A percentile compares a stretch with the other conserved stretches of the same genome.
Evolutionary conservation across 306 rosid species (phyloP).

Genomic region (Cucurbita argyrosperma): DNA sequence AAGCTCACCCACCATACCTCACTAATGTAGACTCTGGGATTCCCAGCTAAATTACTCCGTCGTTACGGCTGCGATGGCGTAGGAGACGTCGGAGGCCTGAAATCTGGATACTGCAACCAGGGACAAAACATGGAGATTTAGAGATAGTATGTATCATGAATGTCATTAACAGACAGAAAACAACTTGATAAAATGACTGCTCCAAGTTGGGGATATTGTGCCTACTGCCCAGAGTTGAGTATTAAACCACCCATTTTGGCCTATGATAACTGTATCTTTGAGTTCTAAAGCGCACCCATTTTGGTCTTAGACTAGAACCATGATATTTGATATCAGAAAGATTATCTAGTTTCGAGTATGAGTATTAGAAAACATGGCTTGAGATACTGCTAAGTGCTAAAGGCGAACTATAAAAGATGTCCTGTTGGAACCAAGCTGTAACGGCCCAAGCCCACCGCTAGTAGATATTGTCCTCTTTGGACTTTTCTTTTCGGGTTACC

Average conservation of each 20-base stretch:
- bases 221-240: too few species aligned
- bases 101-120: conserved; percentile 83
- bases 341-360: not conserved
- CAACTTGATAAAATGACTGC: not conserved
- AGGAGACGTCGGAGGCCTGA: conserved; percentile 94
- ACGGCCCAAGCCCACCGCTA: too few species aligned
- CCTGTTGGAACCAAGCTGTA: not conserved
- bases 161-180: not conserved
- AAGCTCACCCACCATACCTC: not conserved
- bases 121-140: not conserved
- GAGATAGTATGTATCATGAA: not conserved
- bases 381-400: not conserved
- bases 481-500: too few species aligned
- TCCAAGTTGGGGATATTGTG: too few species aligned
- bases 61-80: conserved; percentile 70
- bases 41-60: not conserved
- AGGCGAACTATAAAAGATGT: not conserved
- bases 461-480: too few species aligned
- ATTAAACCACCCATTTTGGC: too few species aligned
- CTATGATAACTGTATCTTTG: too few species aligned
- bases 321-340: not conserved
- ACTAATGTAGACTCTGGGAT: not conserved
- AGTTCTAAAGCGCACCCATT: not conserved
- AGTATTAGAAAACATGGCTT: not conserved
- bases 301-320: not conserved